Evolutionary conservation across 331 rosid genomes (phyloP), one percentile per base, ranked within the genome.

Genomic region (Malus hybrid): DNA sequence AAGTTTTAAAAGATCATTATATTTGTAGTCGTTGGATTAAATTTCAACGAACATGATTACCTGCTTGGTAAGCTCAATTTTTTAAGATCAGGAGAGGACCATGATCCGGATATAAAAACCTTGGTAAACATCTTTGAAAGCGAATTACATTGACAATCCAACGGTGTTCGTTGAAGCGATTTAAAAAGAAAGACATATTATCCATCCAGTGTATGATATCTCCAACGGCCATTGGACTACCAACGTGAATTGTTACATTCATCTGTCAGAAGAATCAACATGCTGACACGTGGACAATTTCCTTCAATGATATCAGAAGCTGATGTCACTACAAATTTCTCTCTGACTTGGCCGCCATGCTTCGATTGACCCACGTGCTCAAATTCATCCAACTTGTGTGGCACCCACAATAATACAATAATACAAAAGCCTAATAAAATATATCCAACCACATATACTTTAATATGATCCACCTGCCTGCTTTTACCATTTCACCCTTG

Each of bases 351-450:
- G 89, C 96, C 86, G 87, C 90, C 93, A 66, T 75, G 84, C 70
- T 54, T 22, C 81, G 34, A 81, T 90, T 88, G 93, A 90, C 96
- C 86, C 90, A 90, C 75, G 96, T 90, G 92, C 60, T 70, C 14
- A 68, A 77, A 77, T 78, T 52, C 12, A 18, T 46, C 80, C 69
- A 69, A 64, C 18, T 62, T 42, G 54, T 18, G 29, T 18, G 69
- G 80, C 31, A 6, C 70, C 67, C 69, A 27, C 46, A 1, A 62
- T 18, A 0, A 22, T 34, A 68, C 19, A 72, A 63, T 28, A 39
- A 57, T 33, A 1, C n/a, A 7, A 27, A 33, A 42, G n/a, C 7
- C 48, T 13, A 33, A 71, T 76, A 27, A 34, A 79, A 76, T 79
- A 79, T 11, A 39, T 74, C 86, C 80, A 2, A 39, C 81, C 81